Evolutionary conservation across 1,284 basidiomycete species (phyloP), one percentile per base, ranked within the genome.

Genomic region (Serendipita sp.): DNA sequence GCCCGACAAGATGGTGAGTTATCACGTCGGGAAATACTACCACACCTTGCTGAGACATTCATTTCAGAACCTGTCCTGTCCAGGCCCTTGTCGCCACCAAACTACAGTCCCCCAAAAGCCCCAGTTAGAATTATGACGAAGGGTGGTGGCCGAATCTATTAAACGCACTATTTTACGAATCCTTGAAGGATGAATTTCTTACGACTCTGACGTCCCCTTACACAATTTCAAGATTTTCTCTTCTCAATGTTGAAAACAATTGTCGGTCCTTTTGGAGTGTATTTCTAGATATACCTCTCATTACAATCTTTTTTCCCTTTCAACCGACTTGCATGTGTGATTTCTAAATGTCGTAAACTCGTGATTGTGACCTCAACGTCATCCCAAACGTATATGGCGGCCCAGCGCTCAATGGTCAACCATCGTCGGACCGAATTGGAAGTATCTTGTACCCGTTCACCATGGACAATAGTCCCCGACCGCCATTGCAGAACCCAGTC

Each of bases 401-500:
- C 5, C n/a, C 45, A 49, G 45, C 29, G 45, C 34, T 58, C 53
- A 30, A 26, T 32, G 53, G 53, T n/a, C 53, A 34, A 30, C 8
- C 34, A 58, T 17, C 32, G 53, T 26, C 32, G 15, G 34, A n/a
- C 53, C 4, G 47, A n/a, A 26, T 29, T 29, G 10, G n/a, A 10
- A 8, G n/a, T 26, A 58, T n/a, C 53, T 30, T 58, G 53, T 8
- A 58, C 45, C 29, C 45, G 45, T 49, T 58, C 32, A 5, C 47
- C 17, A 58, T 58, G 53, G 53, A 58, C 38, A 41, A 41, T n/a
- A n/a, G 29, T 32, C 68, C 67, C 35, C 64, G 61, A 34, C 66
- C 65, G 13, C 55, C 61, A 3, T 58, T 69, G 4, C 68, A 69
- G 67, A 71, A 69, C 62, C 69, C 70, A 12, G 64, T 67, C 17